Percentiles rank a stretch among this genome's conserved stretches.
These are phyloP conservation scores for Chlamydomonas schloesseri DNA, from an alignment of 139 green algal genomes.

Conservation along the genomic window DNA sequence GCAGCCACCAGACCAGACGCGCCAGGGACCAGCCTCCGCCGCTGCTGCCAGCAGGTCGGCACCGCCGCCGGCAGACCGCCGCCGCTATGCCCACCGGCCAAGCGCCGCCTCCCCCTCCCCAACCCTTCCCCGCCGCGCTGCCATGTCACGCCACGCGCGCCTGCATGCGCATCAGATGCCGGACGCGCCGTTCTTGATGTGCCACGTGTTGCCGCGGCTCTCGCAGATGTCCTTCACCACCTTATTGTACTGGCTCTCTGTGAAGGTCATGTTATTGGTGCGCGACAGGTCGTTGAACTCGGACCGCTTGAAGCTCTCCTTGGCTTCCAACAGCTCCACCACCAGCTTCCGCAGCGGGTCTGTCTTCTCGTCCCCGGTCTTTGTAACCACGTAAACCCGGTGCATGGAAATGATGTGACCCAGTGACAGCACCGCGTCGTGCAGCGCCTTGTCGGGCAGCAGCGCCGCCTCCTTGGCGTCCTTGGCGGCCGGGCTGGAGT, in stretches of 20 bases:
- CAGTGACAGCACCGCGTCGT: constrained; percentile 42
- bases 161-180: constrained; percentile 32
- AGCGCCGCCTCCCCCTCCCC: not conserved
- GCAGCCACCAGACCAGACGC: too few relatives aligned
- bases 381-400: constrained; percentile 57
- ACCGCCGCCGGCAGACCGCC: too few relatives aligned
- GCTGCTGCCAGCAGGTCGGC: too few relatives aligned
- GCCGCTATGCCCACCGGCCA: too few relatives aligned
- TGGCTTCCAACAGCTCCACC: constrained; percentile 55
- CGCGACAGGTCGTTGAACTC: constrained; percentile 46
- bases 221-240: constrained; percentile 67
- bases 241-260: constrained; percentile 28
- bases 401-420: constrained; percentile 44
- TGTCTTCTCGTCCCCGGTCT: constrained; percentile 43
- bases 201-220: constrained; percentile 47
- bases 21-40: too few relatives aligned
- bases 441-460: constrained; percentile 43
- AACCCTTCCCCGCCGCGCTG: not conserved
- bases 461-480: constrained; percentile 34
- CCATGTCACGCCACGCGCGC: not conserved
- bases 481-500: not conserved
- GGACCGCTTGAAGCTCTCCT: constrained; percentile 55
- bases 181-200: constrained; percentile 51
- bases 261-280: constrained; percentile 42
- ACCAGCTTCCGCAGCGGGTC: constrained; percentile 51